Evolutionary conservation across 768 basidiomycete species (phyloP).

Genomic region (Leccinum obscurum): DNA sequence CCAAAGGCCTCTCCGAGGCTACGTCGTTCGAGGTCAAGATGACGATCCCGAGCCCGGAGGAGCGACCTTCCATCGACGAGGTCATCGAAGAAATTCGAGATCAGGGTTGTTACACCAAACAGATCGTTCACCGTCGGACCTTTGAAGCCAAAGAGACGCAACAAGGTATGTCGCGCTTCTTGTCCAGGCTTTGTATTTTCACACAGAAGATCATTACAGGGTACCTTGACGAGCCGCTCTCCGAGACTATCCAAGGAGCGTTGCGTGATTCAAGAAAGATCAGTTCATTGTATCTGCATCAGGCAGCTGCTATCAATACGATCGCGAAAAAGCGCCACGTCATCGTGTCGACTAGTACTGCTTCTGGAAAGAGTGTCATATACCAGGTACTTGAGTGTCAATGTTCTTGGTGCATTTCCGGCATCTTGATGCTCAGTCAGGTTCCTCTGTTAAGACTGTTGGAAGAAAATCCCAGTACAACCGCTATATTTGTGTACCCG

Average conservation of each 20-base stretch:
- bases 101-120: slow-evolving; percentile 67
- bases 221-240: slow-evolving; percentile 55
- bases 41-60: slow-evolving; percentile 41
- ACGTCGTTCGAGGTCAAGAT: slow-evolving; percentile 9
- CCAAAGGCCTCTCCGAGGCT: not conserved
- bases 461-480: slow-evolving; percentile 58
- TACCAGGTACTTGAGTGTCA: slow-evolving; percentile 63
- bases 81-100: slow-evolving; percentile 58
- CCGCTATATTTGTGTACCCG: slow-evolving; percentile 84
- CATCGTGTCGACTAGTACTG: slow-evolving; percentile 88
- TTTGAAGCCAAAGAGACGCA: slow-evolving; percentile 52
- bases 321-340: slow-evolving; percentile 62
- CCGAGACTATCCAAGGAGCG: slow-evolving; percentile 53
- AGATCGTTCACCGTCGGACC: slow-evolving; percentile 61
- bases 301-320: slow-evolving; percentile 69
- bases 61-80: slow-evolving; percentile 56
- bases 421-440: slow-evolving; percentile 35
- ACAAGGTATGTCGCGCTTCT: slow-evolving; percentile 40
- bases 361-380: slow-evolving; percentile 86
- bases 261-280: slow-evolving; percentile 62
- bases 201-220: slow-evolving; percentile 34
- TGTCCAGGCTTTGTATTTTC: not conserved
- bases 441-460: slow-evolving; percentile 69
- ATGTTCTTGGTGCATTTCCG: not conserved
- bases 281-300: slow-evolving; percentile 62